These are phyloP conservation scores for Parvularia atlantis DNA, from an alignment of 78 protist species.

Conservation along the genomic window DNA sequence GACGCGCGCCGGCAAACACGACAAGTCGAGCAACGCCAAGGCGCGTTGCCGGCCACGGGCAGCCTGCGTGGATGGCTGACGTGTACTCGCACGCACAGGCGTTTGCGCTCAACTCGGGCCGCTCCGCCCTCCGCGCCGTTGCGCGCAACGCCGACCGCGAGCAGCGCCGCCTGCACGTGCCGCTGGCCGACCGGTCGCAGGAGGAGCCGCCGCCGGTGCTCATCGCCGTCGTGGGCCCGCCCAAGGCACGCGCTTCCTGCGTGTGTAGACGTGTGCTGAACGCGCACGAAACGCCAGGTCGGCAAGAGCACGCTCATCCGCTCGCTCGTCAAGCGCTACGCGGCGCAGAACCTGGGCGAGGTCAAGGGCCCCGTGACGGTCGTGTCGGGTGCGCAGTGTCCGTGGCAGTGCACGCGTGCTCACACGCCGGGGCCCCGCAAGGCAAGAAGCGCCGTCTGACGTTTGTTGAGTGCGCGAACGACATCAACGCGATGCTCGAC, in stretches of 20 bases:
- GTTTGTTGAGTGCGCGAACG: conserved; percentile 90
- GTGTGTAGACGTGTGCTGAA: not conserved
- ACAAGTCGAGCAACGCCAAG: no score
- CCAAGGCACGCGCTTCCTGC: conserved; percentile 6
- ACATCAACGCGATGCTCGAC: conserved; percentile 94
- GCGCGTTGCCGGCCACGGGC: no score
- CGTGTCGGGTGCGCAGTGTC: conserved; percentile 32
- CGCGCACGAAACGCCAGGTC: not conserved
- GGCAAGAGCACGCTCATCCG: conserved; percentile 95
- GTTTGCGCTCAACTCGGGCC: not conserved
- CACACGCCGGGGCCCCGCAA: not conserved
- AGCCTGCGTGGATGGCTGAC: no score
- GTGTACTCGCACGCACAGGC: not conserved
- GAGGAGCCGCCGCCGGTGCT: conserved; percentile 78
- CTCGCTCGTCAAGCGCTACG: conserved; percentile 89
- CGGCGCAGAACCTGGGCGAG: conserved; percentile 61
- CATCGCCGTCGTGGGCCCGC: conserved; percentile 92
- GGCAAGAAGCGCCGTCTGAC: conserved; percentile 88
- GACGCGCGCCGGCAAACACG: not conserved
- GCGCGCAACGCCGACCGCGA: conserved; percentile 32
- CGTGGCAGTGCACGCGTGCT: not conserved
- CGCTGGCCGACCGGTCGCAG: conserved; percentile 61
- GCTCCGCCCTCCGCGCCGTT: not conserved
- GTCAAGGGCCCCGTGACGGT: conserved; percentile 88
- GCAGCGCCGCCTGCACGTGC: conserved; percentile 58